Evolutionary conservation across 495 filamentous ascomycete species (phyloP).

Genomic region (Xylaria palmicola): DNA sequence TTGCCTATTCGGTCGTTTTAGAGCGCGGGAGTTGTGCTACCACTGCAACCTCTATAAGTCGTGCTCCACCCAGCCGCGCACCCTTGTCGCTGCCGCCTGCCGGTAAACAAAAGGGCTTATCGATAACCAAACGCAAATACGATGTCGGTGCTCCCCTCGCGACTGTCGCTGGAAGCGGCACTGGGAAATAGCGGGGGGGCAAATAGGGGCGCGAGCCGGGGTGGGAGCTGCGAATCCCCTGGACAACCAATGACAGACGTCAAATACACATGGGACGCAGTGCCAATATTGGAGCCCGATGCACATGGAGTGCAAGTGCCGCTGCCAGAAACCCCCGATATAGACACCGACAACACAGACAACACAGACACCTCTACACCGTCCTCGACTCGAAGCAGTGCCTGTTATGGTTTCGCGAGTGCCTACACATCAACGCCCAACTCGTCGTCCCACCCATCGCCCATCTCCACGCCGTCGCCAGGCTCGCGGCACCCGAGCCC

Average conservation of each 20-base stretch:
- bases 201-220: slow-evolving; percentile 12
- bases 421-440: slow-evolving; percentile 11
- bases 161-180: background rate
- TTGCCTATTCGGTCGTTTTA: slow-evolving; percentile 3
- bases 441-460: slow-evolving; percentile 3
- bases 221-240: slow-evolving; percentile 21
- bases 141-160: slow-evolving; percentile 1
- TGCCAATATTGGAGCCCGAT: slow-evolving; percentile 23
- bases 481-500: background rate
- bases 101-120: slow-evolving; percentile 1
- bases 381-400: slow-evolving; percentile 6
- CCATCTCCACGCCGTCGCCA: slow-evolving; percentile 3
- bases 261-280: slow-evolving; percentile 23
- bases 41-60: slow-evolving; percentile 13
- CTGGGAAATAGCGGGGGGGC: slow-evolving; percentile 4
- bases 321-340: background rate
- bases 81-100: background rate
- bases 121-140: slow-evolving; percentile 6
- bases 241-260: slow-evolving; percentile 30
- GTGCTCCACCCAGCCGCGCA: background rate
- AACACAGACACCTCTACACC: background rate
- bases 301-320: slow-evolving; percentile 10
- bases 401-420: slow-evolving; percentile 18
- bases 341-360: background rate
- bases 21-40: background rate